Evolutionary conservation across 495 filamentous ascomycete genomes (phyloP).

Genomic region (Daldinia loculata): DNA sequence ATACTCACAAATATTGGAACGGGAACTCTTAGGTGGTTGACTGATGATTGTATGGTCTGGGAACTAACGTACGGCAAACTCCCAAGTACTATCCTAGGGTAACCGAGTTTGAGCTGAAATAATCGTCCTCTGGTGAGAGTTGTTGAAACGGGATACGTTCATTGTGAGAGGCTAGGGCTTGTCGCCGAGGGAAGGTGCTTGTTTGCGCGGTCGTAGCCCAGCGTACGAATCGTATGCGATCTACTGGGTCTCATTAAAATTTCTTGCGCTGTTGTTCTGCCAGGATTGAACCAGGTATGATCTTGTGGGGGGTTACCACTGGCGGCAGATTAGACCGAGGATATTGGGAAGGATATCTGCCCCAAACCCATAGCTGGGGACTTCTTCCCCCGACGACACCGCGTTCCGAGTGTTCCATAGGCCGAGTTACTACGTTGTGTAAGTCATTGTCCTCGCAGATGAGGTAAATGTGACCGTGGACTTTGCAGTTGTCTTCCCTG

Average conservation of each 20-base stretch:
- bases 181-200: too few species aligned
- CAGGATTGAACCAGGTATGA: slow-evolving; percentile 13
- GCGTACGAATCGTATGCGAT: too few species aligned
- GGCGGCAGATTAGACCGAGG: slow-evolving; percentile 5
- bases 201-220: too few species aligned
- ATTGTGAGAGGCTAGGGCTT: too few species aligned
- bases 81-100: slow-evolving; percentile 56
- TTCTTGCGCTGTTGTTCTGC: not conserved
- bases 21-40: not conserved
- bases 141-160: too few species aligned
- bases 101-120: too few species aligned
- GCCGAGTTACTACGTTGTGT: not conserved
- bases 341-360: slow-evolving; percentile 12
- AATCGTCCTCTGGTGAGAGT: too few species aligned
- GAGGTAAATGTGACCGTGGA: slow-evolving; percentile 27
- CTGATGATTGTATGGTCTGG: not conserved
- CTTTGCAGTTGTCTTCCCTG: not conserved
- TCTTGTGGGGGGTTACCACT: slow-evolving; percentile 11
- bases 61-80: slow-evolving; percentile 29
- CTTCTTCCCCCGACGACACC: slow-evolving; percentile 14
- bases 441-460: slow-evolving; percentile 12
- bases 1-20: not conserved
- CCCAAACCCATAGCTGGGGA: slow-evolving; percentile 31
- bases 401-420: slow-evolving; percentile 20
- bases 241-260: not conserved